phyloP scores from a whole-genome alignment of 305 asterid species.

The Fraxinus sp. region DNA sequence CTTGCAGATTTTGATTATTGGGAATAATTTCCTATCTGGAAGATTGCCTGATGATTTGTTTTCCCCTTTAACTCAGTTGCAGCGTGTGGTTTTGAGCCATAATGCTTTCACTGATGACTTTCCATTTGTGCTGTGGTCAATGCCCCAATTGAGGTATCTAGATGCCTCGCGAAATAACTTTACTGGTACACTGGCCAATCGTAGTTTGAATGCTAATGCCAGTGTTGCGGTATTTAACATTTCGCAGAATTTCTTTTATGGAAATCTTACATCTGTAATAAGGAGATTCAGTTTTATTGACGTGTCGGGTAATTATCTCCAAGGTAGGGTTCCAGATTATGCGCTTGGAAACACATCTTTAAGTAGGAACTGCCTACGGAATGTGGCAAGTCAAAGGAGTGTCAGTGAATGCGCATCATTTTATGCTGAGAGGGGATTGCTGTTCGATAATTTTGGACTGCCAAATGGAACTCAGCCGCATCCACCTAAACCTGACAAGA shows the following conservation, averaged over 20 bases:
- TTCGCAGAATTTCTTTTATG: constrained; percentile 65
- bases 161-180: constrained; percentile 52
- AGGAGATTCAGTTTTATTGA: constrained; percentile 53
- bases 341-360: constrained; percentile 46
- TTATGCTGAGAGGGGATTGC: constrained; percentile 61
- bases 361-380: constrained; percentile 62
- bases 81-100: constrained; percentile 44
- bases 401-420: constrained; percentile 59
- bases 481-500: constrained; percentile 38
- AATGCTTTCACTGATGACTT: constrained; percentile 36
- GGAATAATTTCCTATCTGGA: constrained; percentile 32
- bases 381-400: constrained; percentile 53
- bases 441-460: constrained; percentile 72
- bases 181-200: constrained; percentile 52
- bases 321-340: constrained; percentile 61
- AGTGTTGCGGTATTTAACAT: constrained; percentile 48
- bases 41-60: constrained; percentile 30
- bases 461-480: constrained; percentile 42
- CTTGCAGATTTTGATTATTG: constrained; percentile 35
- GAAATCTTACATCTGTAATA: constrained; percentile 51
- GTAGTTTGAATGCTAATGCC: constrained; percentile 34
- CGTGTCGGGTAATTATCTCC: constrained; percentile 66
- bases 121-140: constrained; percentile 39
- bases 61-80: constrained; percentile 42
- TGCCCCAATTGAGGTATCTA: constrained; percentile 37